These are phyloP conservation scores for Physcomitrium patens DNA, from an alignment of 225 moss, liverwort and hornwort species.

Conservation along the genomic window DNA sequence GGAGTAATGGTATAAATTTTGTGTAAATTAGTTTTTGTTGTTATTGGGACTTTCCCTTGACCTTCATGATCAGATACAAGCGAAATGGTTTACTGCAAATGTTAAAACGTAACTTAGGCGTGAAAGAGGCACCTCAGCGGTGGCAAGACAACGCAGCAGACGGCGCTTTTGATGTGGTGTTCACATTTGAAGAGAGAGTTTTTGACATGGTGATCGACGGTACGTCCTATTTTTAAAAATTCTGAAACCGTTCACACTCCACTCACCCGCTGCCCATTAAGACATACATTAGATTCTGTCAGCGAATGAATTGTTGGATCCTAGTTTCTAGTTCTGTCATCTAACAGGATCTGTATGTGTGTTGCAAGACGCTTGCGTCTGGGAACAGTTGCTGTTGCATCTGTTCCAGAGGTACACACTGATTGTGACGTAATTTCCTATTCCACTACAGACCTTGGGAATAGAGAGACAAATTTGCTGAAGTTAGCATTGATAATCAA, in stretches of 20 bases:
- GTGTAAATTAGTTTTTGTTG: background rate
- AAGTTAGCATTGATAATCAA: conserved; percentile 91
- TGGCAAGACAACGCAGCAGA: conserved; percentile 99
- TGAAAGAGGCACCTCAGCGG: conserved; percentile 93
- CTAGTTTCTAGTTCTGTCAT: background rate
- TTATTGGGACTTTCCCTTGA: conserved; percentile 34
- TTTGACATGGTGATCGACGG: conserved; percentile 98
- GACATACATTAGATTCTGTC: background rate
- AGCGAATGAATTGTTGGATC: background rate
- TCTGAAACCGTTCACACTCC: too few relatives aligned
- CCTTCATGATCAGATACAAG: conserved; percentile 63
- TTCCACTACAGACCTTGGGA: conserved; percentile 78
- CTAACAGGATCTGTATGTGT: conserved; percentile 13
- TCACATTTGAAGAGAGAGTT: conserved; percentile 97
- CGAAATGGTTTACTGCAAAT: conserved; percentile 95
- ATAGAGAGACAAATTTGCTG: conserved; percentile 83
- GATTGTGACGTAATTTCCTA: conserved; percentile 14
- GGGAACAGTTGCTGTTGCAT: conserved; percentile 9
- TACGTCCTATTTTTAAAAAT: conserved; percentile 33
- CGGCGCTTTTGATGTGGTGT: conserved; percentile 95
- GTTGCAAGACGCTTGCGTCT: conserved; percentile 1
- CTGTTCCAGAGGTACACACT: background rate
- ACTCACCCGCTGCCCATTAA: too few relatives aligned
- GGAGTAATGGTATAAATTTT: background rate
- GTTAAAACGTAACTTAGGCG: conserved; percentile 87